Conservation (phyloP, 768 basidiomycete genomes). For the Lactifluus echinatus region DNA sequence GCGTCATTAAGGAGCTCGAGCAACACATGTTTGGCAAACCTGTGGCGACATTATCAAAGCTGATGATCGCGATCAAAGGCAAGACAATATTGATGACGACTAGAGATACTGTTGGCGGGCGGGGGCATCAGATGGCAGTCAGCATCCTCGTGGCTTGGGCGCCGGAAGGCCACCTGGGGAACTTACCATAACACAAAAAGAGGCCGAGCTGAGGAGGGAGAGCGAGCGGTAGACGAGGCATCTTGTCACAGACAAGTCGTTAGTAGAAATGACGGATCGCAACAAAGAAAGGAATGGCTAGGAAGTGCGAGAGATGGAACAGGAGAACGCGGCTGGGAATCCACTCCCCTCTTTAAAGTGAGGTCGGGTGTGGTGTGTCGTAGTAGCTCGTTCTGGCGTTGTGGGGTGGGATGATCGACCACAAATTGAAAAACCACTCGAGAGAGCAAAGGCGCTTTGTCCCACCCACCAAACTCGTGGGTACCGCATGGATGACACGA, state of each 20-base stretch:
- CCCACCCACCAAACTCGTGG: not conserved
- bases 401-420: not conserved
- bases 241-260: constrained; percentile 17
- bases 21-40: not conserved
- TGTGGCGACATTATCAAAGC: not conserved
- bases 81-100: constrained; percentile 6
- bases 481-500: not conserved
- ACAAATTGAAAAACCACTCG: not conserved
- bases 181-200: constrained; percentile 8
- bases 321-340: not conserved
- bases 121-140: not conserved
- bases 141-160: not conserved
- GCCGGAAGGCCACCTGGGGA: not conserved
- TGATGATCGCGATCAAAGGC: not conserved
- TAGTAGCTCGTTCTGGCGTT: not conserved
- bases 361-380: not conserved
- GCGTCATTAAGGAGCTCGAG: not conserved
- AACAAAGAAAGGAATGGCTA: not conserved
- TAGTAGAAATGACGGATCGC: not conserved
- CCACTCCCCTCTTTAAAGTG: not conserved
- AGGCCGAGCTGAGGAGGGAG: not conserved
- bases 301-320: not conserved
- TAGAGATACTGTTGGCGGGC: not conserved
- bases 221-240: not conserved
- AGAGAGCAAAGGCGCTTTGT: not conserved